Base-by-base conservation (phyloP, 768 basidiomycete genomes). In the Amanita thiersii region DNA sequence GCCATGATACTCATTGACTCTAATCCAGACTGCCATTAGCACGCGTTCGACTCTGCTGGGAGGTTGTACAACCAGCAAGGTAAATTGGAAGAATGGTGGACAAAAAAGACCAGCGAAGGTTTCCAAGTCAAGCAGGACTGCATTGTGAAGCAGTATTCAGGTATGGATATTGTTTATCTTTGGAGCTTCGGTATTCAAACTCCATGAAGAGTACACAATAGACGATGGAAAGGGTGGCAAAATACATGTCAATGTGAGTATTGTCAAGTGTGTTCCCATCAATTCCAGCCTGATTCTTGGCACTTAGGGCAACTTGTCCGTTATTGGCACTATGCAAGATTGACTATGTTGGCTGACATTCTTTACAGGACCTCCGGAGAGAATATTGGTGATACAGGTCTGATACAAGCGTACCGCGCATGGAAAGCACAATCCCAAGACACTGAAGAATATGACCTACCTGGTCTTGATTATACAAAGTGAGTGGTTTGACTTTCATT, bases 11-110 rank as follows among this genome's bases (percentile, higher is more conserved):
- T 18, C 6, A 4, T 15, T 38, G 3, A 18, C 14, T 36, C 20
- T 42, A 23, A 39, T 17, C 37, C 17, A 40, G 34, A 39, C 25
- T n/a, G 29, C 28, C 12, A 21, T 19, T 33, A 92, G 83, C 88
- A 92, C 52, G 87, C 87, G 1, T 92, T 93, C 52, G 92, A 93
- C 59, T 87, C 89, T 38, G 75, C 86, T 39, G 93, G 92, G 5
- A 70, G 87, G 38, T 68, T 92, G 50, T 99, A 93, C 58, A 92
- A 97, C 57, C 84, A 89, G 56, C 63, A 84, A 29, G 96, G 94
- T 39, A 83, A 83, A 60, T 65, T 92, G 9, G 79, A 85, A 44
- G 70, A 91, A 52, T 97, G 92, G 92, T 97, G 92, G 92, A 83
- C 87, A 2, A 86, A 92, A 46, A 64, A 68, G 30, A 97, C 94